Evolutionary conservation across 805 yeast genomes (phyloP), one percentile per base, ranked within the genome.

Genomic region (Starmerella khaoyaiensis): DNA sequence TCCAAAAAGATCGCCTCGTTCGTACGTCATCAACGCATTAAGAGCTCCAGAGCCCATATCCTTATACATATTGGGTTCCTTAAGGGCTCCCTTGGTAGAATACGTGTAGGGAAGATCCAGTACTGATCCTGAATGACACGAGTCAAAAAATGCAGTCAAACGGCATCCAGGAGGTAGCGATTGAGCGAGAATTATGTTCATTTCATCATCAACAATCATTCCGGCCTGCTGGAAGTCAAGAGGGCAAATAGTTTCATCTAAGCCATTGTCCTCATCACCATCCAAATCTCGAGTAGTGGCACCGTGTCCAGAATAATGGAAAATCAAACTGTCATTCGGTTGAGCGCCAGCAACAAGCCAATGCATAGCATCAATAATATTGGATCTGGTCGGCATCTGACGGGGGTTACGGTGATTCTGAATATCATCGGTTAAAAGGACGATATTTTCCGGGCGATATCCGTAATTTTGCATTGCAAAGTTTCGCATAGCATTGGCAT

Each of bases 241-340:
- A 0, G 87, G 86, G 45, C 76, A 77, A 40, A 79, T 73, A 4
- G 72, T 73, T 51, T 76, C 81, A 56, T 78, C 86, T 50, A 62
- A 67, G 0, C 83, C 83, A 49, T 74, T 79, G 15, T 68, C 80
- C 51, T 79, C 87, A 51, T 79, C 90, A 18, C 83, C 83, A 50
- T 74, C 72, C 23, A 60, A 52, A 55, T 81, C 93, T 32, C 63
- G 58, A 4, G 74, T 71, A 51, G 74, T 79, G 2, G 90, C 83
- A 21, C 94, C 94, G 53, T 82, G 94, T 6, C 94, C 90, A 0
- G 90, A 78, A 54, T 76, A 81, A 55, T 82, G 93, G 66, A 82
- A 72, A 49, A 82, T 75, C 34, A 81, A 57, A 7, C 83, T 71
- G 58, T 81, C 93, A 48, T 81, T 79, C 12, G 90, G 76, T 47